Conservation (phyloP, 2,329 filamentous ascomycete species). For the Gnomoniopsis sp. region DNA sequence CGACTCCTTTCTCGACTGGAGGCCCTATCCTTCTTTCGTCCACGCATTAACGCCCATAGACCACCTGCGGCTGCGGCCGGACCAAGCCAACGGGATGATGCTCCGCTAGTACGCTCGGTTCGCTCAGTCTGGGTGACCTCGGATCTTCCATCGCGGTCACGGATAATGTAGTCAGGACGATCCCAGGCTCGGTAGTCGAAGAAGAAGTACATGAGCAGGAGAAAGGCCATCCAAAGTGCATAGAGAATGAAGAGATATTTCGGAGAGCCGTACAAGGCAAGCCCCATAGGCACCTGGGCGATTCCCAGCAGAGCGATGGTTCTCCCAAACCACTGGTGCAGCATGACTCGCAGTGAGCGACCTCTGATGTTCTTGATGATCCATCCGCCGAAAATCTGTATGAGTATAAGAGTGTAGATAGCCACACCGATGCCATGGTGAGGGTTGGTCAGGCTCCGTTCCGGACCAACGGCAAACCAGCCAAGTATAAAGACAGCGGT, state of each 20-base stretch:
- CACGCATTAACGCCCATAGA: constrained; percentile 41
- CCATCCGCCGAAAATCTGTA: constrained; percentile 68
- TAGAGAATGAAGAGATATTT: constrained; percentile 82
- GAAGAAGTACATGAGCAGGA: constrained; percentile 75
- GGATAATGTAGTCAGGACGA: constrained; percentile 50
- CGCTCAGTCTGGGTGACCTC: constrained; percentile 36
- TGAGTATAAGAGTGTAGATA: constrained; percentile 68
- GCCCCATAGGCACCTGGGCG: constrained; percentile 80
- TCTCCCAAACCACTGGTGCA: constrained; percentile 88
- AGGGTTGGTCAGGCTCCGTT: constrained; percentile 71
- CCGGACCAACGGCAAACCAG: constrained; percentile 73
- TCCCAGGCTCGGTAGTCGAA: constrained; percentile 67
- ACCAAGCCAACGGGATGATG: constrained; percentile 43
- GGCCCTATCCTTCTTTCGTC: constrained; percentile 37
- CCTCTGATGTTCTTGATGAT: constrained; percentile 53
- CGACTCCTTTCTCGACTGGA: constrained; percentile 39
- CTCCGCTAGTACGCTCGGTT: constrained; percentile 35
- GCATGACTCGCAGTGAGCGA: constrained; percentile 51
- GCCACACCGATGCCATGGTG: constrained; percentile 82
- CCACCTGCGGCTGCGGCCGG: constrained; percentile 52
- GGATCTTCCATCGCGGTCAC: constrained; percentile 58
- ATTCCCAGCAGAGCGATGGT: constrained; percentile 77
- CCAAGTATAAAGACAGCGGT: constrained; percentile 73
- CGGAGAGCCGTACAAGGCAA: constrained; percentile 90
- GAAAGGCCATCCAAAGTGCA: constrained; percentile 69